A percentile compares a stretch with the other conserved stretches of the same genome.
Conservation (phyloP, 768 basidiomycete species). For the Collybia mongolica region DNA sequence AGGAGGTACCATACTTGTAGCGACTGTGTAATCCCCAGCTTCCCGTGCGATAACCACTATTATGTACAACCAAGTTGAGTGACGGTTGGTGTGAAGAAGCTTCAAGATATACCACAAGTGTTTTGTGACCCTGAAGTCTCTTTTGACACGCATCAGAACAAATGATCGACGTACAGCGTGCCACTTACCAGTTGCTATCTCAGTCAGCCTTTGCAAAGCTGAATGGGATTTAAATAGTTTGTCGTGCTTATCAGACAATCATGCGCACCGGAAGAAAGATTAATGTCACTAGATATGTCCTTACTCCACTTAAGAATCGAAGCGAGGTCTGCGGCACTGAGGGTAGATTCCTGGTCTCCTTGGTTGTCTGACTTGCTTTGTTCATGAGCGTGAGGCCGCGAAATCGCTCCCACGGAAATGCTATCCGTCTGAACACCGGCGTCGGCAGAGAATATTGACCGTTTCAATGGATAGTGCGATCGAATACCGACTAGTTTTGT, state of each 20-base stretch:
- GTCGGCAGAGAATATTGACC: slow-evolving; percentile 56
- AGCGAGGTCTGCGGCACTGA: slow-evolving; percentile 60
- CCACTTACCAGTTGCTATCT: slow-evolving; percentile 61
- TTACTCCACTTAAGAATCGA: slow-evolving; percentile 75
- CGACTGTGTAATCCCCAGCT: slow-evolving; percentile 69
- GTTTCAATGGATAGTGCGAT: slow-evolving; percentile 48
- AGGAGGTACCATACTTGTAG: slow-evolving; percentile 62
- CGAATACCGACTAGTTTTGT: slow-evolving; percentile 43
- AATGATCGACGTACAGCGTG: background rate
- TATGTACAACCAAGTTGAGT: background rate
- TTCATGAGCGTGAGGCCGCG: slow-evolving; percentile 26
- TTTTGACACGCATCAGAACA: slow-evolving; percentile 32
- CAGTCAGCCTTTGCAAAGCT: slow-evolving; percentile 69
- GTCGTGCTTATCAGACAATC: background rate
- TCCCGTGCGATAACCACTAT: slow-evolving; percentile 66
- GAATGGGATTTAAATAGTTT: background rate
- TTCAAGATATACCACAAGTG: slow-evolving; percentile 44
- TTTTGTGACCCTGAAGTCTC: slow-evolving; percentile 60
- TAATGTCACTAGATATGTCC: slow-evolving; percentile 73
- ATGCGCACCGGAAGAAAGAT: slow-evolving; percentile 54
- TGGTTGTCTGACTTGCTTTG: slow-evolving; percentile 31
- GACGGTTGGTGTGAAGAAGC: background rate
- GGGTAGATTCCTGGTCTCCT: slow-evolving; percentile 56
- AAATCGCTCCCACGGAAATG: slow-evolving; percentile 23
- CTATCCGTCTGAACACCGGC: slow-evolving; percentile 64